Evolutionary conservation across 257 asterid species (phyloP).

Genomic region (Jasminum sambac): DNA sequence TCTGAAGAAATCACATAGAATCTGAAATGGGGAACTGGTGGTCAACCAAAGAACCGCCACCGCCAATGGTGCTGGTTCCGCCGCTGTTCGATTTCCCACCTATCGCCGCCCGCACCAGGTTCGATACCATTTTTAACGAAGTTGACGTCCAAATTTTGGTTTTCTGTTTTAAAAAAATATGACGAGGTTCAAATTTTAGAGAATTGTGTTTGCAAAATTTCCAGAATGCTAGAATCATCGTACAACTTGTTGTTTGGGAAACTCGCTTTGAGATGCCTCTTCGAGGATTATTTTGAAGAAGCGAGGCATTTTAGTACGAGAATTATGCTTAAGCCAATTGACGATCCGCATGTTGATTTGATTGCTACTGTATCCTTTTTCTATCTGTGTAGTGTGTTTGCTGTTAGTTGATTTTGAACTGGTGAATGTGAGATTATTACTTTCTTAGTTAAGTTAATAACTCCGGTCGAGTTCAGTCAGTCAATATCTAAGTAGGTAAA

Average conservation of each 20-base stretch:
- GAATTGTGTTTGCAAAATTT: background rate
- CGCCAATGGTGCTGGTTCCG: constrained; percentile 91
- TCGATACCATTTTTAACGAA: background rate
- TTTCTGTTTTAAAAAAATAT: background rate
- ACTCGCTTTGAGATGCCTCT: constrained; percentile 71
- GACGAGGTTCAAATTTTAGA: constrained; percentile 5
- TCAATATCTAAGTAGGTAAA: background rate
- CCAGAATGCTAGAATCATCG: constrained; percentile 90
- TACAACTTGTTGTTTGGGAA: constrained; percentile 79
- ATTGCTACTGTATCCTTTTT: constrained; percentile 77
- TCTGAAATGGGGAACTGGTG: constrained; percentile 59
- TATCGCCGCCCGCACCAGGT: constrained; percentile 91
- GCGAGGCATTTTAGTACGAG: constrained; percentile 67
- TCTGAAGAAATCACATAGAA: background rate
- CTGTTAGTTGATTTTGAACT: background rate
- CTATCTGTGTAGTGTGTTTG: background rate
- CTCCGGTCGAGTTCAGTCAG: background rate
- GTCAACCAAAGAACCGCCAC: constrained; percentile 50
- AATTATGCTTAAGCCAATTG: constrained; percentile 86
- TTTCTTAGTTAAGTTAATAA: background rate
- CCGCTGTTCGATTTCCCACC: constrained; percentile 97
- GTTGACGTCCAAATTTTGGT: background rate
- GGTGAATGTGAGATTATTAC: background rate
- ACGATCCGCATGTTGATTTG: constrained; percentile 93
- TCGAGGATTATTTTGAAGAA: constrained; percentile 78